phyloP scores from a whole-genome alignment of 2,329 filamentous ascomycete species.

The Hansfordia pulvinata region DNA sequence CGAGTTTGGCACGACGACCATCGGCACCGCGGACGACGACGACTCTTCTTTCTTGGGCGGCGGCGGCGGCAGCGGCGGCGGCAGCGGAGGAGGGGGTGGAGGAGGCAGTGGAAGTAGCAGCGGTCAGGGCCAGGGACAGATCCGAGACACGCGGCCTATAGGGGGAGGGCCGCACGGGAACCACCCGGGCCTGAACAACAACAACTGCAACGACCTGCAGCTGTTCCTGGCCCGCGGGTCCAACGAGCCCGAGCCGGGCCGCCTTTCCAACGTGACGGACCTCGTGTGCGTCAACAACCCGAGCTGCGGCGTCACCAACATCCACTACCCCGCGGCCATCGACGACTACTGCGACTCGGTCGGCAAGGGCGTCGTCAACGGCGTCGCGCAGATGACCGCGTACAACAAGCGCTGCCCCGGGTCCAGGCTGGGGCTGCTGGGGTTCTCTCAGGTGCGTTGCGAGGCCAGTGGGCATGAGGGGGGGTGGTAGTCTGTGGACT shows the following conservation, averaged over 20 bases:
- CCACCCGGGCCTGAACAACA: too few species aligned
- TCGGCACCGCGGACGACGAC: too few species aligned
- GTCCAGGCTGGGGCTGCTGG: conserved; percentile 14
- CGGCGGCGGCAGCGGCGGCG: too few species aligned
- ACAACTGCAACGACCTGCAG: conserved; percentile 9
- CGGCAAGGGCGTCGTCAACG: conserved; percentile 8
- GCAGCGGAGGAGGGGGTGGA: too few species aligned
- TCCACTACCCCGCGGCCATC: conserved; percentile 7
- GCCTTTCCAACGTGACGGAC: conserved; percentile 8
- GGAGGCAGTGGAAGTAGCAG: too few species aligned
- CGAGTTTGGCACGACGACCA: too few species aligned
- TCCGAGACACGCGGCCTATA: too few species aligned
- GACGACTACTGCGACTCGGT: conserved; percentile 13
- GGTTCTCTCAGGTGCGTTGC: conserved; percentile 15
- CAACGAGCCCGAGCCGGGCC: conserved; percentile 11
- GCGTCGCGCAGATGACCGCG: conserved; percentile 10
- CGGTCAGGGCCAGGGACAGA: too few species aligned
- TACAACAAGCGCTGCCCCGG: conserved; percentile 14
- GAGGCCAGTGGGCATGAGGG: too few species aligned
- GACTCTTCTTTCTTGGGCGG: too few species aligned
- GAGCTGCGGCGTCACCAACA: conserved; percentile 11
- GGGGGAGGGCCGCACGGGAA: too few species aligned
- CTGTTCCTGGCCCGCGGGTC: conserved; percentile 11
- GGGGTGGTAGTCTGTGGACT: too few species aligned
- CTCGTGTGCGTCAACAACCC: conserved; percentile 9